Conservation (phyloP, 768 basidiomycete species). For the Termitomyces bulborhizus region DNA sequence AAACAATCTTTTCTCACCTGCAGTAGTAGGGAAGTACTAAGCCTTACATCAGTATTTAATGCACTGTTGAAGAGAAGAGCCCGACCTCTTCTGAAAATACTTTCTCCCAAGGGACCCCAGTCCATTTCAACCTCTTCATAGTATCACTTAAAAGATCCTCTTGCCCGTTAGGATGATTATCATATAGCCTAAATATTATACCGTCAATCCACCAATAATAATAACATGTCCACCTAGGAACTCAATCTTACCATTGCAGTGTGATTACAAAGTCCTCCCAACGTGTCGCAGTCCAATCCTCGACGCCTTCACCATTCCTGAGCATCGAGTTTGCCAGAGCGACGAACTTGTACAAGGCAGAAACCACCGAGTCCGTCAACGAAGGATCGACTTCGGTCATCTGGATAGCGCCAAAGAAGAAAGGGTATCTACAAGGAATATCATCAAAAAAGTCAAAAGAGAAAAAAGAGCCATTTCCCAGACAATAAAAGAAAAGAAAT, state of each 20-base stretch:
- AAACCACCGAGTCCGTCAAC: constrained; percentile 37
- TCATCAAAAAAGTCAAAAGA: neutral
- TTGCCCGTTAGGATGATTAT: constrained; percentile 42
- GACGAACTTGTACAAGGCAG: constrained; percentile 48
- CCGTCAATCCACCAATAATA: neutral
- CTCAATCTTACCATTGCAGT: constrained; percentile 42
- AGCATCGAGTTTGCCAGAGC: constrained; percentile 48
- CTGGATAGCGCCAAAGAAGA: constrained; percentile 54
- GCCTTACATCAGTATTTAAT: neutral
- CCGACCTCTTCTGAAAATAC: constrained; percentile 40
- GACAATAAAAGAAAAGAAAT: no score
- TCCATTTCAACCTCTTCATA: constrained; percentile 45
- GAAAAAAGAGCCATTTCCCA: neutral
- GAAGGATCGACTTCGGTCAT: constrained; percentile 43
- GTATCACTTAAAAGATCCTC: constrained; percentile 46
- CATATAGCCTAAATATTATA: constrained; percentile 37
- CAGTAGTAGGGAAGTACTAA: constrained; percentile 39
- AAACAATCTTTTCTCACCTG: constrained; percentile 20
- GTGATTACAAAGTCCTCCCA: constrained; percentile 56
- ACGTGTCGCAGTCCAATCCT: constrained; percentile 46
- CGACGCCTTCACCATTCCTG: constrained; percentile 44
- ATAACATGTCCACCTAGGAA: neutral
- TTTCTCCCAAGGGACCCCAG: constrained; percentile 49
- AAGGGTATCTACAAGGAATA: constrained; percentile 37
- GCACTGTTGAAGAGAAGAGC: neutral